Percentiles rank a stretch among this genome's conserved stretches.
phyloP scores from a whole-genome alignment of 257 asterid genomes.

The Eustoma russellianum region DNA sequence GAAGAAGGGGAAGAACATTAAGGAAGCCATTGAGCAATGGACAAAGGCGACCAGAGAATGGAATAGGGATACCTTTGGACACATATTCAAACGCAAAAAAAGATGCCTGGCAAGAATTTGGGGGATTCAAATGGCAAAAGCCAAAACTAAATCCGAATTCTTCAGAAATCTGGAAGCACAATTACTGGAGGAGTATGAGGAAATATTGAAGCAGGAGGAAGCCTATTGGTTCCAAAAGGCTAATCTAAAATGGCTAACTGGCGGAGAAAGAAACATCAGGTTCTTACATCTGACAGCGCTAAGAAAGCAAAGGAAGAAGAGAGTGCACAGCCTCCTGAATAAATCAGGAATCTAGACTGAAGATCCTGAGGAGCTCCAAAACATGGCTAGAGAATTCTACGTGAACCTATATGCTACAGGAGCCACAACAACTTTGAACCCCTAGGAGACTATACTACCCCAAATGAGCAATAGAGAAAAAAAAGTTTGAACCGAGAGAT shows the following conservation, averaged over 20 bases:
- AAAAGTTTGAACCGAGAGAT: too few species aligned
- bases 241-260: not conserved
- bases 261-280: not conserved
- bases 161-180: not conserved
- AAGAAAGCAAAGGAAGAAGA: not conserved
- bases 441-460: too few species aligned
- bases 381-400: not conserved
- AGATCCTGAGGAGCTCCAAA: not conserved
- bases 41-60: not conserved
- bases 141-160: not conserved
- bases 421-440: not conserved
- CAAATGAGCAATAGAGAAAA: too few species aligned
- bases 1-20: not conserved
- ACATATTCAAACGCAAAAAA: not conserved
- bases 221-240: not conserved
- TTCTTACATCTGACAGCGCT: not conserved
- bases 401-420: not conserved
- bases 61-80: not conserved
- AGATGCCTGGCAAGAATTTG: not conserved
- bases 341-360: not conserved
- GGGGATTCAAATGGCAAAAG: not conserved
- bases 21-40: too few species aligned
- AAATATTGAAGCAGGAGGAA: not conserved
- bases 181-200: not conserved
- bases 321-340: not conserved